A percentile compares a stretch with the other conserved stretches of the same genome.
These are phyloP conservation scores for Blastobotrys indianensis DNA, from an alignment of 1,139 yeast species.

Conservation along the genomic window DNA sequence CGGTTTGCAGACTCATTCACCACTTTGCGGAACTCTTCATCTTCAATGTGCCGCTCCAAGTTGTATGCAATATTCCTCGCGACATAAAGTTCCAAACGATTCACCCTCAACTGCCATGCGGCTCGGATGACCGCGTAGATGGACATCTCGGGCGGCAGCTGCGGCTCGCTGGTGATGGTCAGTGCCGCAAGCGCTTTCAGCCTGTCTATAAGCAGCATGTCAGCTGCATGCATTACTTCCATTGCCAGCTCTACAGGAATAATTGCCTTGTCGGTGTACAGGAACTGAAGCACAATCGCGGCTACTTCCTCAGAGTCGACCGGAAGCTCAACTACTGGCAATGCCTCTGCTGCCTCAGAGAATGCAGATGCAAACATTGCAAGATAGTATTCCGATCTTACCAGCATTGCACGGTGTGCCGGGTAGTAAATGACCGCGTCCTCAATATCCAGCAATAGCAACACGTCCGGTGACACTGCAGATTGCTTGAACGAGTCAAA, in stretches of 20 bases:
- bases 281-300: conserved; percentile 49
- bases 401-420: conserved; percentile 54
- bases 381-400: conserved; percentile 58
- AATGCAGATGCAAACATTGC: conserved; percentile 55
- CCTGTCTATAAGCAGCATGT: conserved; percentile 54
- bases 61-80: conserved; percentile 54
- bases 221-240: conserved; percentile 56
- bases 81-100: conserved; percentile 57
- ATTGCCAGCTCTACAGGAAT: conserved; percentile 47
- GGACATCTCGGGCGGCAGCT: conserved; percentile 25
- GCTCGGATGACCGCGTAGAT: conserved; percentile 54
- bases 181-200: conserved; percentile 64
- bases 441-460: conserved; percentile 35
- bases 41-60: conserved; percentile 37
- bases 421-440: conserved; percentile 43
- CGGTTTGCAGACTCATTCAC: conserved; percentile 51
- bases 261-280: conserved; percentile 56
- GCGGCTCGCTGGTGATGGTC: conserved; percentile 37
- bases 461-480: conserved; percentile 44
- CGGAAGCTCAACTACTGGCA: conserved; percentile 39
- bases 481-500: conserved; percentile 14
- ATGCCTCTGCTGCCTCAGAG: conserved; percentile 27
- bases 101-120: conserved; percentile 64
- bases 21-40: conserved; percentile 37
- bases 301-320: conserved; percentile 40